These are phyloP conservation scores for Penicillium sp. DNA, from an alignment of 2,329 filamentous ascomycete species.

Conservation along the genomic window DNA sequence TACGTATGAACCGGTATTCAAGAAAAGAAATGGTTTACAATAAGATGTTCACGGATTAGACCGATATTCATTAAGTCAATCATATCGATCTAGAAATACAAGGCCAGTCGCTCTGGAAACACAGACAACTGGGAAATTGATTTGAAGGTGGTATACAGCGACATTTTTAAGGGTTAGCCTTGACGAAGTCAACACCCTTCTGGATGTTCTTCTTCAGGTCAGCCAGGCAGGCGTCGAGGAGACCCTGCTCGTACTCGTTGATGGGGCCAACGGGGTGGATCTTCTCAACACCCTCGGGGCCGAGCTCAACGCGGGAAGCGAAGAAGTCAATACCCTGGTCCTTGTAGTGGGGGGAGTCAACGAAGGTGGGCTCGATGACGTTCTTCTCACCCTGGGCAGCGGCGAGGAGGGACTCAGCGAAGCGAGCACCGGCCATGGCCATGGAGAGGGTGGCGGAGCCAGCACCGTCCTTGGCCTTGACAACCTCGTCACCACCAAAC, in stretches of 20 bases:
- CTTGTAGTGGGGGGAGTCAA: conserved; percentile 97
- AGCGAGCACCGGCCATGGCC: conserved; percentile 87
- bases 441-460: conserved; percentile 97
- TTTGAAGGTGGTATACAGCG: conserved; percentile 19
- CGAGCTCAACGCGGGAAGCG: conserved; percentile 90
- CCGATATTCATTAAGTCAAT: conserved; percentile 18
- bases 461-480: conserved; percentile 97
- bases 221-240: conserved; percentile 78
- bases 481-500: conserved; percentile 98
- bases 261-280: conserved; percentile 84
- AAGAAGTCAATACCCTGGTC: conserved; percentile 98
- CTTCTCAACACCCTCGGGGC: conserved; percentile 93
- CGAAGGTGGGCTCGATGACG: conserved; percentile 92
- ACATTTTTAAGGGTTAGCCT: conserved; percentile 53
- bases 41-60: conserved; percentile 3
- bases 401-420: conserved; percentile 89
- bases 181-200: conserved; percentile 70
- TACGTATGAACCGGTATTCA: neutral
- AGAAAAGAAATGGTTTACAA: neutral
- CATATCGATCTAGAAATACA: conserved; percentile 30
- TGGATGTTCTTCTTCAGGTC: conserved; percentile 76
- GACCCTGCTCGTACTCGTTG: conserved; percentile 81
- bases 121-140: conserved; percentile 14
- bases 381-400: conserved; percentile 91
- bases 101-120: neutral